A percentile compares a stretch with the other conserved stretches of the same genome.
Evolutionary conservation across 208 protist genomes (phyloP).

Genomic region (Trichomonas vaginalis): DNA sequence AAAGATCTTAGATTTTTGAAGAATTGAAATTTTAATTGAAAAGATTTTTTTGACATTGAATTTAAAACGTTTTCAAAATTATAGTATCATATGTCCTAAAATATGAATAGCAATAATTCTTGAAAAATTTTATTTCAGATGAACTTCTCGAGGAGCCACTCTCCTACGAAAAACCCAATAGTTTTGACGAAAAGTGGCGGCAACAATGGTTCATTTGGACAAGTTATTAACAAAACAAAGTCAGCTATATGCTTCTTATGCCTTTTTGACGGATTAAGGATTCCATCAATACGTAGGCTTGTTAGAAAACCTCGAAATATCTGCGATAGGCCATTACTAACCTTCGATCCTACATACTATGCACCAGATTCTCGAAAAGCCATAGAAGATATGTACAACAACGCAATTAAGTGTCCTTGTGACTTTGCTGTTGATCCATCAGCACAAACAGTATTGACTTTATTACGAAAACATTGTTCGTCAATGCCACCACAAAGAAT

Average conservation of each 20-base stretch:
- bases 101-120: no score
- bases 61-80: no score
- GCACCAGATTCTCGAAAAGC: background rate
- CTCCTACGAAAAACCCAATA: background rate
- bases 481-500: background rate
- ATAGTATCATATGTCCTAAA: no score
- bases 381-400: background rate
- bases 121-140: no score
- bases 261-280: background rate
- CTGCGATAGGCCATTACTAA: background rate
- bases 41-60: no score
- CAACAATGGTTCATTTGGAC: background rate
- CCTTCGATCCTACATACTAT: slow-evolving; percentile 1
- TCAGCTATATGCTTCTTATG: background rate
- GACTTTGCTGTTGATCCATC: slow-evolving; percentile 3
- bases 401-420: background rate
- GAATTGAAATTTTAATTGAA: no score
- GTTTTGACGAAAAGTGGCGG: background rate
- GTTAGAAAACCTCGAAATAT: background rate
- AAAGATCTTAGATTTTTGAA: no score
- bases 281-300: background rate
- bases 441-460: background rate
- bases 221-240: background rate
- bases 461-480: background rate
- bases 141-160: no score